Conservation (phyloP, 2,329 filamentous ascomycete species). For the Aspergillus oerlinghausenensis region DNA sequence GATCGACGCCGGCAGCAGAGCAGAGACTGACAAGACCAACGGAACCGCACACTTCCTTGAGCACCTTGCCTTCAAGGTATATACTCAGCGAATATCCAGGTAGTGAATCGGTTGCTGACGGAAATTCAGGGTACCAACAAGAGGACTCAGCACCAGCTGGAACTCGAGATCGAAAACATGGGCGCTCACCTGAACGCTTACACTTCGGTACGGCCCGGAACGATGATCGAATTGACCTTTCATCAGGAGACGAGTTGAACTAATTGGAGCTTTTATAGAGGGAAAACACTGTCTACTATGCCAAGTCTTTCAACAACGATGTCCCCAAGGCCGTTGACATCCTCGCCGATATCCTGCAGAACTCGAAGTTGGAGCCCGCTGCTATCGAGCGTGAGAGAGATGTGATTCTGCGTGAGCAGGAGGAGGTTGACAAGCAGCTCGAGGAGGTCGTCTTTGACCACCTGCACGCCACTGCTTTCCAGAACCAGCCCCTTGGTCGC, state of each 20-base stretch:
- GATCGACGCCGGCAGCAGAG: constrained; percentile 98
- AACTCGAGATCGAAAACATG: constrained; percentile 99
- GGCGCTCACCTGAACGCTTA: constrained; percentile 98
- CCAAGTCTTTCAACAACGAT: constrained; percentile 97
- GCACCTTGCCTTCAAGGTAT: constrained; percentile 99
- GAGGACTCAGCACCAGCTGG: constrained; percentile 92
- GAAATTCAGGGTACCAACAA: constrained; percentile 70
- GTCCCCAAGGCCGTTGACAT: constrained; percentile 96
- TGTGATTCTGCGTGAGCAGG: constrained; percentile 96
- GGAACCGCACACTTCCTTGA: constrained; percentile 99
- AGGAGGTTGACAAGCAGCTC: constrained; percentile 99
- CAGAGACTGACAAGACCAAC: constrained; percentile 97
- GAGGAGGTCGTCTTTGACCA: constrained; percentile 99
- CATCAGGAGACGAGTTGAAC: constrained; percentile 15
- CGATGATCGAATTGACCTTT: neutral
- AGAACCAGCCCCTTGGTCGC: constrained; percentile 90
- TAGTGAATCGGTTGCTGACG: constrained; percentile 8
- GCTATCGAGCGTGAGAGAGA: constrained; percentile 97
- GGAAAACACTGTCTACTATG: constrained; percentile 99
- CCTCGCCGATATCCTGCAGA: constrained; percentile 97
- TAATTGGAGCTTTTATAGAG: constrained; percentile 54
- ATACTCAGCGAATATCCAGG: neutral
- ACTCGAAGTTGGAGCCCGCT: constrained; percentile 91
- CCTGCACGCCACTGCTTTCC: constrained; percentile 95
- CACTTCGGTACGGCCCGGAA: constrained; percentile 72